phyloP scores from a whole-genome alignment of 345 rosid species.

The Limnanthes douglasii region DNA sequence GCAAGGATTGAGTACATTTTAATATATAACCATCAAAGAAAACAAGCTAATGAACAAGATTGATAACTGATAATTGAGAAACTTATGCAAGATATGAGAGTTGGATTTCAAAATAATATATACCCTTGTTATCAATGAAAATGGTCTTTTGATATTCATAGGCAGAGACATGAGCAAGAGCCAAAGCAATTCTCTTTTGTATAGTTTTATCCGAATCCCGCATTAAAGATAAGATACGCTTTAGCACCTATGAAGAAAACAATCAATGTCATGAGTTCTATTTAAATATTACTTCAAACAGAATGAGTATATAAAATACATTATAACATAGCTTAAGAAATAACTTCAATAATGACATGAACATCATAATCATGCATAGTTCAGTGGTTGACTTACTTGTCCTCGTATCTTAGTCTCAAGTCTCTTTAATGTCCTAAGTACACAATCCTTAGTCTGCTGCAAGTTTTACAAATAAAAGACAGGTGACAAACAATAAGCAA shows the following conservation, averaged over 20 bases:
- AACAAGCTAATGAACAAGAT: not conserved
- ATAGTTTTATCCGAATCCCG: conserved; percentile 24
- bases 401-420: conserved; percentile 57
- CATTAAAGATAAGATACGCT: conserved; percentile 41
- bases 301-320: no score
- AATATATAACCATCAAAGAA: conserved; percentile 1
- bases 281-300: no score
- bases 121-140: conserved; percentile 57
- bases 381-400: conserved; percentile 26
- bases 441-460: conserved; percentile 67
- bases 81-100: not conserved
- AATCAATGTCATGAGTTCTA: no score
- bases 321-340: no score
- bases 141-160: conserved; percentile 33
- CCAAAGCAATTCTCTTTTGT: conserved; percentile 43
- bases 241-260: conserved; percentile 30
- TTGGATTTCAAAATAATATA: conserved; percentile 2
- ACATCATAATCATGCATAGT: not conserved
- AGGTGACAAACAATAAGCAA: no score
- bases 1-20: conserved; percentile 1
- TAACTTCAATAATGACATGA: not conserved
- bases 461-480: no score
- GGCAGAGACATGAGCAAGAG: conserved; percentile 66
- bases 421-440: conserved; percentile 49
- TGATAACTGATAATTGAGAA: no score